Evolutionary conservation across 2,329 filamentous ascomycete genomes (phyloP).

Genomic region (Plectosphaerella cucumerina): DNA sequence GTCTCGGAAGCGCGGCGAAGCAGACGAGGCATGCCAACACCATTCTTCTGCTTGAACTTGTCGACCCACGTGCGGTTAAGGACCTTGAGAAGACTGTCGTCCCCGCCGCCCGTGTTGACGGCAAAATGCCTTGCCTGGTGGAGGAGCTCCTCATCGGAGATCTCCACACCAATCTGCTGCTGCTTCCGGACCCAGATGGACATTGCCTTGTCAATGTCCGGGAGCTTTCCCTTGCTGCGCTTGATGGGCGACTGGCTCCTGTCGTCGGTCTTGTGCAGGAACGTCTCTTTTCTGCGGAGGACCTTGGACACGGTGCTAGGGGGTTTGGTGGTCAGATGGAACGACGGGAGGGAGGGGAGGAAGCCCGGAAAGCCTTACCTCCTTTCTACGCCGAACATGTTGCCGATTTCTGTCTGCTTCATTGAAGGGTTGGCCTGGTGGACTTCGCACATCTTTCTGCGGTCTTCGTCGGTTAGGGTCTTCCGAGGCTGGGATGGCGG

Average conservation of each 20-base stretch:
- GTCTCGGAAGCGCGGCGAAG: constrained; percentile 59
- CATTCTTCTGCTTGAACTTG: constrained; percentile 92
- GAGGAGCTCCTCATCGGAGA: constrained; percentile 77
- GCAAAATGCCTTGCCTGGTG: constrained; percentile 83
- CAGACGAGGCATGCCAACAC: constrained; percentile 39
- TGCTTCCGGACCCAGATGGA: constrained; percentile 83
- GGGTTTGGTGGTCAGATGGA: constrained; percentile 13
- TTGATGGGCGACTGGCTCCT: constrained; percentile 76
- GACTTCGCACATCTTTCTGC: constrained; percentile 89
- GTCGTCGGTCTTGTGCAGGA: constrained; percentile 71
- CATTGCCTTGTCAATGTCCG: constrained; percentile 88
- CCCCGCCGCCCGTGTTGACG: constrained; percentile 60
- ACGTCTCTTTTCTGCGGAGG: constrained; percentile 89
- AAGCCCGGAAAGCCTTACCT: constrained; percentile 59
- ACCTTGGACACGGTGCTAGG: constrained; percentile 97
- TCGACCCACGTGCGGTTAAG: constrained; percentile 80
- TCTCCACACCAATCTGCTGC: constrained; percentile 66
- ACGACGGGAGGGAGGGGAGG: neutral
- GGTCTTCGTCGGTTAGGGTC: constrained; percentile 87
- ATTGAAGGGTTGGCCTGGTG: constrained; percentile 84
- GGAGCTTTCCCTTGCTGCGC: constrained; percentile 76
- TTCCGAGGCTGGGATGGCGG: constrained; percentile 65
- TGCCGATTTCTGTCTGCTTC: constrained; percentile 96
- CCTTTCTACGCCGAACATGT: constrained; percentile 92
- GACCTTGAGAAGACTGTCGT: constrained; percentile 67